Conservation (phyloP, 2,329 filamentous ascomycete species). For the Hypoxylon sp. region DNA sequence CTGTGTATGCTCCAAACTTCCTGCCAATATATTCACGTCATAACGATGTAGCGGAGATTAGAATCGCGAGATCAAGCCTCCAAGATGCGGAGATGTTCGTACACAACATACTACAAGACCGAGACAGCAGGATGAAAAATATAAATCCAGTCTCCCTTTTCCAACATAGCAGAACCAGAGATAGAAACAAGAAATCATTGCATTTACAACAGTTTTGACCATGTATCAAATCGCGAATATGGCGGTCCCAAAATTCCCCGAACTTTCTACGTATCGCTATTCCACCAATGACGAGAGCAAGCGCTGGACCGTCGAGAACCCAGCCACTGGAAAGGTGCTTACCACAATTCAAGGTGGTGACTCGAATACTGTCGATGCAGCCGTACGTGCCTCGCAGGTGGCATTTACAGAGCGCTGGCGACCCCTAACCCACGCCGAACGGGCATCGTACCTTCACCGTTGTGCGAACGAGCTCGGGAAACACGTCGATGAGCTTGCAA, state of each 20-base stretch:
- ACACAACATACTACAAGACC: not conserved
- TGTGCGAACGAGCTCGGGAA: slow-evolving; percentile 75
- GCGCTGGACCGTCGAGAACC: slow-evolving; percentile 27
- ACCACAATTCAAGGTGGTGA: slow-evolving; percentile 33
- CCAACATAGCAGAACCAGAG: not conserved
- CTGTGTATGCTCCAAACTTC: not conserved
- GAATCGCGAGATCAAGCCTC: slow-evolving; percentile 5
- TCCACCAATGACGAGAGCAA: slow-evolving; percentile 23
- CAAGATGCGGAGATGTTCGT: slow-evolving; percentile 2
- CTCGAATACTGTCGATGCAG: slow-evolving; percentile 21
- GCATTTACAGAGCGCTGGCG: slow-evolving; percentile 30
- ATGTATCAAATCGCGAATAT: slow-evolving; percentile 7
- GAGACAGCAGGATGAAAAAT: not conserved
- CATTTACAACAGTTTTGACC: not conserved
- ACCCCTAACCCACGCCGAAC: slow-evolving; percentile 24
- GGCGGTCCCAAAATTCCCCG: slow-evolving; percentile 9
- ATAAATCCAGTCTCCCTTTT: slow-evolving; percentile 4
- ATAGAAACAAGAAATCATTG: slow-evolving; percentile 7
- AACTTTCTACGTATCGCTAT: slow-evolving; percentile 27
- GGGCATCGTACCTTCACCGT: slow-evolving; percentile 20
- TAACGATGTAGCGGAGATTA: slow-evolving; percentile 19
- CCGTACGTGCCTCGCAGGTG: slow-evolving; percentile 29
- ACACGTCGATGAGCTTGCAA: slow-evolving; percentile 67
- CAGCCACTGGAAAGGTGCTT: slow-evolving; percentile 29
- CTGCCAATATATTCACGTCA: not conserved